Percentiles rank a stretch among this genome's conserved stretches.
Conservation (phyloP, 768 basidiomycete species). For the Amyloporia xantha region DNA sequence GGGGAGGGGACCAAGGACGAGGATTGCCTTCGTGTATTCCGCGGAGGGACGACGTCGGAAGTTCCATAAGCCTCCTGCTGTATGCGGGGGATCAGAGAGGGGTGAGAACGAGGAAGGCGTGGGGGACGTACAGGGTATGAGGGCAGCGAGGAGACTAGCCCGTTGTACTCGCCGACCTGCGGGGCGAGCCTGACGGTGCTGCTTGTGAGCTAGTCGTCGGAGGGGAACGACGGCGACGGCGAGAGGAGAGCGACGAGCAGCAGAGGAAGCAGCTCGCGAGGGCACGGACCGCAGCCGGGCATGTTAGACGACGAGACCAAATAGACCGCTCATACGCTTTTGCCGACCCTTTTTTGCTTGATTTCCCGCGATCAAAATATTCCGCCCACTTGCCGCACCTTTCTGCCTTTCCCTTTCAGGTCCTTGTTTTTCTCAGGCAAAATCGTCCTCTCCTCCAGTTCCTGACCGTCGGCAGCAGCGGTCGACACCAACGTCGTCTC, state of each 20-base stretch:
- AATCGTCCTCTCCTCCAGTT: background rate
- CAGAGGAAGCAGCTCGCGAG: constrained; percentile 8
- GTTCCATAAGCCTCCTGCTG: constrained; percentile 27
- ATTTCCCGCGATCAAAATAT: constrained; percentile 9
- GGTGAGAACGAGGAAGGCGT: constrained; percentile 2
- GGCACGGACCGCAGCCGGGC: constrained; percentile 20
- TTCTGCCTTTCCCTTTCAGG: constrained; percentile 4
- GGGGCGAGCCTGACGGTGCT: too few relatives aligned
- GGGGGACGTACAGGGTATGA: constrained; percentile 11
- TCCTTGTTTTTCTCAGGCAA: constrained; percentile 2
- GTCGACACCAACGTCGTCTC: background rate
- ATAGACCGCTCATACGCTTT: constrained; percentile 15
- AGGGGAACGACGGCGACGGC: constrained; percentile 6
- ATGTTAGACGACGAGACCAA: constrained; percentile 11
- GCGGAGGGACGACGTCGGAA: constrained; percentile 26
- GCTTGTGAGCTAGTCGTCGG: too few relatives aligned
- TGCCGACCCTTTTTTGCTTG: constrained; percentile 11
- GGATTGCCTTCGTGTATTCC: constrained; percentile 22
- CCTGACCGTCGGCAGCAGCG: background rate
- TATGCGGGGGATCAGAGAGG: background rate
- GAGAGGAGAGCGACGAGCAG: background rate
- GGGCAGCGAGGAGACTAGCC: constrained; percentile 6
- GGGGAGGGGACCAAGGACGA: constrained; percentile 26
- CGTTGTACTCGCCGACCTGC: constrained; percentile 5
- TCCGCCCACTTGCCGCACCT: constrained; percentile 4